phyloP scores from a whole-genome alignment of 2,329 filamentous ascomycete species.

The Talaromyces amestolkiae region DNA sequence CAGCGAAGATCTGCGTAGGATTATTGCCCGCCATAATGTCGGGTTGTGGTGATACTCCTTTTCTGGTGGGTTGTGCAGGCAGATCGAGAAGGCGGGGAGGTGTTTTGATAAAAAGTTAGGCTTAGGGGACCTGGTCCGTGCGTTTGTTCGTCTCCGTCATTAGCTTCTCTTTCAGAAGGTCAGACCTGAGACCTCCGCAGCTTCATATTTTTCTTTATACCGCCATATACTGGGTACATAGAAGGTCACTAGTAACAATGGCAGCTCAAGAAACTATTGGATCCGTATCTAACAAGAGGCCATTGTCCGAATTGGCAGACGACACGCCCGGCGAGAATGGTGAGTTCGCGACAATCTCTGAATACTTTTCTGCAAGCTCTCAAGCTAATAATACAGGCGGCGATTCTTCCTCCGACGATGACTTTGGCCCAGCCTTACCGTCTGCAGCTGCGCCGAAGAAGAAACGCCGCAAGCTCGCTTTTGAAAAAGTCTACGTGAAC shows the following conservation, averaged over 20 bases:
- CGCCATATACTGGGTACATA: neutral
- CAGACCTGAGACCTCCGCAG: neutral
- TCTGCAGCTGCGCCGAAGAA: conserved; percentile 77
- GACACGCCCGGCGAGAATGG: conserved; percentile 41
- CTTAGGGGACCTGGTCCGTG: conserved; percentile 16
- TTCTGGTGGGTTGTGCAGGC: neutral
- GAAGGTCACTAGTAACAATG: conserved; percentile 26
- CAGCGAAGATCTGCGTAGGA: conserved; percentile 96
- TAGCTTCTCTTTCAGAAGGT: neutral
- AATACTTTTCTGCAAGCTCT: conserved; percentile 4
- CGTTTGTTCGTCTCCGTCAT: conserved; percentile 16
- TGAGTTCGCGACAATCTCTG: conserved; percentile 22
- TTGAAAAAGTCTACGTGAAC: conserved; percentile 92
- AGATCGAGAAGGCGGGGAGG: conserved; percentile 16
- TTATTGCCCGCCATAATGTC: conserved; percentile 50
- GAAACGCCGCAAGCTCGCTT: conserved; percentile 84
- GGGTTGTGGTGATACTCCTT: conserved; percentile 6
- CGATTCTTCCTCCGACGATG: conserved; percentile 71
- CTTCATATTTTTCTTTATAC: neutral
- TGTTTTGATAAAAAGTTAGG: conserved; percentile 20
- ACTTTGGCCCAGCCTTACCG: conserved; percentile 89
- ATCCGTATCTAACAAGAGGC: conserved; percentile 52
- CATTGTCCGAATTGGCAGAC: conserved; percentile 55
- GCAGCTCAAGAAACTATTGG: conserved; percentile 26
- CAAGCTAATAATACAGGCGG: conserved; percentile 19